Evolutionary conservation across 2,329 filamentous ascomycete genomes (phyloP).

Genomic region (Fusarium vanettenii): DNA sequence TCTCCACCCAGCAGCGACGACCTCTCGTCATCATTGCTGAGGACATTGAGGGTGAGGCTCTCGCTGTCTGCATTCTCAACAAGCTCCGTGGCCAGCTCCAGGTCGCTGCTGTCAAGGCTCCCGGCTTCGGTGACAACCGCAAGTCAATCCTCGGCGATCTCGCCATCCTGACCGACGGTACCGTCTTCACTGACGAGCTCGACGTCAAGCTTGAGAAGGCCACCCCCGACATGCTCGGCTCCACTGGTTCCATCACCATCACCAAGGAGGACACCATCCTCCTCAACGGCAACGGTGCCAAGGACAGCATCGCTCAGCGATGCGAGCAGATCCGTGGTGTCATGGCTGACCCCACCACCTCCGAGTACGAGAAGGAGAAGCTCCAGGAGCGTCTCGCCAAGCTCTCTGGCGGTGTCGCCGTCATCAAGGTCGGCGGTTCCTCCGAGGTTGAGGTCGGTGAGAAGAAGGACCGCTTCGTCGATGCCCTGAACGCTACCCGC

Average conservation of each 20-base stretch:
- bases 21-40: slow-evolving; percentile 98
- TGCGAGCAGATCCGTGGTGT: slow-evolving; percentile 99
- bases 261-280: slow-evolving; percentile 99
- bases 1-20: slow-evolving; percentile 93
- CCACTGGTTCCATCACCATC: slow-evolving; percentile 98
- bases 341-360: slow-evolving; percentile 92
- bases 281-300: slow-evolving; percentile 95
- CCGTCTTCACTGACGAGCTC: slow-evolving; percentile 97
- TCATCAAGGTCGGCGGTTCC: slow-evolving; percentile 98
- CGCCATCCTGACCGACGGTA: slow-evolving; percentile 94
- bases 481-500: slow-evolving; percentile 97
- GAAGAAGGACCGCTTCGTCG: slow-evolving; percentile 99
- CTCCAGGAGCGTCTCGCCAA: slow-evolving; percentile 99
- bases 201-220: slow-evolving; percentile 99
- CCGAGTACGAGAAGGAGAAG: slow-evolving; percentile 99
- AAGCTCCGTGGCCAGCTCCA: slow-evolving; percentile 99
- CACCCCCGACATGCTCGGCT: slow-evolving; percentile 94
- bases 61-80: slow-evolving; percentile 99
- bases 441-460: slow-evolving; percentile 99
- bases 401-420: slow-evolving; percentile 97
- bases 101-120: slow-evolving; percentile 98
- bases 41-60: slow-evolving; percentile 98
- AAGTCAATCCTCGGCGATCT: slow-evolving; percentile 99
- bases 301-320: slow-evolving; percentile 92
- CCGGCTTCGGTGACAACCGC: slow-evolving; percentile 99